Evolutionary conservation across 31 red algal genomes (phyloP).

Genomic region (Porphyra umbilicalis): DNA sequence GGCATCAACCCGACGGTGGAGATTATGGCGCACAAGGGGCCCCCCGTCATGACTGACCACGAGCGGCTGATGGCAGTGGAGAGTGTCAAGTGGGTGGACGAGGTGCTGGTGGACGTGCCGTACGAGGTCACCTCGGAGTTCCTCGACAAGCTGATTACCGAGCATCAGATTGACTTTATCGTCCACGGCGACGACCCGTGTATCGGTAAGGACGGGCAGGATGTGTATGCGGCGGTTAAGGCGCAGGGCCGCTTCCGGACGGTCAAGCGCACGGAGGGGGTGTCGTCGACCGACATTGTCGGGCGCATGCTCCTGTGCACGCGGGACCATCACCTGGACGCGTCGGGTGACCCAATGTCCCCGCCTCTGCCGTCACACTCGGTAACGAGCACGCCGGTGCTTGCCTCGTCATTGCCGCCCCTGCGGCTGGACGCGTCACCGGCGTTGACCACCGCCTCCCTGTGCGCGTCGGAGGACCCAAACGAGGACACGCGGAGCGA

Average conservation of each 20-base stretch:
- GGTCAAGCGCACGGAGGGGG: conserved; percentile 90
- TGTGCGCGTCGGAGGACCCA: background rate
- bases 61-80: conserved; percentile 80
- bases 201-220: conserved; percentile 71
- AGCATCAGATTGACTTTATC: conserved; percentile 86
- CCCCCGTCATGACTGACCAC: conserved; percentile 89
- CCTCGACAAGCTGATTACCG: conserved; percentile 59
- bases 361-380: background rate
- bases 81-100: conserved; percentile 96
- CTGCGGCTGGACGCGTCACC: background rate
- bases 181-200: conserved; percentile 98
- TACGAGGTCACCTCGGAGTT: conserved; percentile 87
- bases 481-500: background rate
- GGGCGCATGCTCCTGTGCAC: conserved; percentile 83
- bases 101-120: conserved; percentile 79
- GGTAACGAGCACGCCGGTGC: background rate
- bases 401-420: background rate
- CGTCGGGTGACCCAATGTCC: background rate
- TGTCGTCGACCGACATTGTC: conserved; percentile 94
- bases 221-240: conserved; percentile 91
- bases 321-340: conserved; percentile 1
- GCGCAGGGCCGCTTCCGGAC: conserved; percentile 69
- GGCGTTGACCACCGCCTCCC: background rate
- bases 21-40: conserved; percentile 80
- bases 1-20: conserved; percentile 78